Percentiles rank a stretch among this genome's conserved stretches.
Conservation (phyloP, 2,329 filamentous ascomycete species). For the Pseudohalonectria lignicola region DNA sequence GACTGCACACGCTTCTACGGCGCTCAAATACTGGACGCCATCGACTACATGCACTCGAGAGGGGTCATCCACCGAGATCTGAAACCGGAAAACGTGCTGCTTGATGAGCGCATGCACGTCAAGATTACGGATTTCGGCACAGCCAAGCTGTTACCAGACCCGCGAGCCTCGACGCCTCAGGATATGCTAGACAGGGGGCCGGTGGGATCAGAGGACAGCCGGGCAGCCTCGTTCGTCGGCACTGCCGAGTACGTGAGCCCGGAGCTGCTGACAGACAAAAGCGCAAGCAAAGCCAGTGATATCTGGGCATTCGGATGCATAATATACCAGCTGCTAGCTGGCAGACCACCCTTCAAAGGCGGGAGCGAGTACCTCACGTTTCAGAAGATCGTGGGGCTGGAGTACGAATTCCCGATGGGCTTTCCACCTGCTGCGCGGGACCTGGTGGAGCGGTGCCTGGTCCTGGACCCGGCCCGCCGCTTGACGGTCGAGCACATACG, state of each 20-base stretch:
- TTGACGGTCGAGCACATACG: constrained; percentile 94
- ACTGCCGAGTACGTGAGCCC: constrained; percentile 98
- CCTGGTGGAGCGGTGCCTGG: constrained; percentile 79
- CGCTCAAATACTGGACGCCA: constrained; percentile 89
- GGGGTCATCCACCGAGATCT: constrained; percentile 94
- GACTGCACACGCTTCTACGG: constrained; percentile 93
- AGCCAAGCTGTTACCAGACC: constrained; percentile 74
- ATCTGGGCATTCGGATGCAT: constrained; percentile 98
- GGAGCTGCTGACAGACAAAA: constrained; percentile 92
- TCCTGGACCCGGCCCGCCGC: constrained; percentile 74
- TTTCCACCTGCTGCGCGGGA: constrained; percentile 83
- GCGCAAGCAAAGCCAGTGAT: constrained; percentile 94
- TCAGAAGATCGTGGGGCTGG: constrained; percentile 90
- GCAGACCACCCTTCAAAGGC: constrained; percentile 93
- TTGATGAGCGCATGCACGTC: constrained; percentile 93
- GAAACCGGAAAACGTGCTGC: constrained; percentile 91
- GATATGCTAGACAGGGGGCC: constrained; percentile 25
- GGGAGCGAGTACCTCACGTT: constrained; percentile 95
- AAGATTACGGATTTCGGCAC: constrained; percentile 99
- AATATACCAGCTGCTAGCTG: constrained; percentile 88
- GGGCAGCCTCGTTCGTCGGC: constrained; percentile 90
- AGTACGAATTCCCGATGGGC: constrained; percentile 84
- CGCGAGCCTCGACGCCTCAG: constrained; percentile 29
- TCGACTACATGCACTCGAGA: constrained; percentile 95
- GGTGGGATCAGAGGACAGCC: constrained; percentile 42